Evolutionary conservation across 495 filamentous ascomycete genomes (phyloP).

Genomic region (Aspergillus bertholletiae): DNA sequence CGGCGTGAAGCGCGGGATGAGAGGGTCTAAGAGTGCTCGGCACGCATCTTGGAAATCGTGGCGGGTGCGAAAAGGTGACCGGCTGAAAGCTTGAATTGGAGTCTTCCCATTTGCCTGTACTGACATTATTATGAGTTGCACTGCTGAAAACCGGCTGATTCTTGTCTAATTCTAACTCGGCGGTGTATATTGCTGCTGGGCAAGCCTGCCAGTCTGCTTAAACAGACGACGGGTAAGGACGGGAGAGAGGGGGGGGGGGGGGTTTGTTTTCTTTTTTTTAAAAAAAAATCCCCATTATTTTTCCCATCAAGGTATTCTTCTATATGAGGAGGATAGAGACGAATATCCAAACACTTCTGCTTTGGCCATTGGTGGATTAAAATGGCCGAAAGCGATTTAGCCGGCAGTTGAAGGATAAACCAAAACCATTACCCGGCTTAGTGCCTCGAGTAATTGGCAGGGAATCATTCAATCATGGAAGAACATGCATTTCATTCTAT

Average conservation of each 20-base stretch:
- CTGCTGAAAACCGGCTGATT: not conserved
- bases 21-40: constrained; percentile 56
- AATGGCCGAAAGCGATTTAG: not conserved
- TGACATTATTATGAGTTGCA: not conserved
- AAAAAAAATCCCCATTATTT: no score
- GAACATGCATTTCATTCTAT: not conserved
- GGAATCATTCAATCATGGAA: not conserved
- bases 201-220: not conserved
- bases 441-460: not conserved
- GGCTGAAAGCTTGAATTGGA: constrained; percentile 24
- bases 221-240: not conserved
- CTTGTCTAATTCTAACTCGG: not conserved
- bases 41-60: constrained; percentile 56
- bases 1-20: constrained; percentile 62
- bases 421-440: not conserved
- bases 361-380: not conserved
- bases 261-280: no score
- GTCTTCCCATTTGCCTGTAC: not conserved
- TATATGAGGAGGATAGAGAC: not conserved
- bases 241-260: no score
- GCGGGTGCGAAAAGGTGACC: constrained; percentile 34
- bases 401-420: not conserved
- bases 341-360: no score
- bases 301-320: no score
- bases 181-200: not conserved